A percentile compares a stretch with the other conserved stretches of the same genome.
Evolutionary conservation across 2,329 filamentous ascomycete genomes (phyloP).

Genomic region (Ophiostoma quercus): DNA sequence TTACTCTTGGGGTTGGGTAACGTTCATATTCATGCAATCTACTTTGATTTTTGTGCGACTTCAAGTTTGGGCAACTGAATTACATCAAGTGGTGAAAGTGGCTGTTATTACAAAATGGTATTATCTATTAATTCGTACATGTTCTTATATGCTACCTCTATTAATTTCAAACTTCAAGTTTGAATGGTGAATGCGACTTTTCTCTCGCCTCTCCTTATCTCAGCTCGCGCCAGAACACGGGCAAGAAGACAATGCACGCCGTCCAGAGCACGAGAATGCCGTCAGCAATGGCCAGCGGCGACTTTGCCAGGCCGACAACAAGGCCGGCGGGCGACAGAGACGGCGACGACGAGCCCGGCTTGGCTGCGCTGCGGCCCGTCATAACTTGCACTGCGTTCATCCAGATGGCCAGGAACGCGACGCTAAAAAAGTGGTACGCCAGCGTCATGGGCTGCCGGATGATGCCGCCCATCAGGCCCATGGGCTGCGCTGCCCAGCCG

Average conservation of each 20-base stretch:
- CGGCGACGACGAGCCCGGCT: too few relatives aligned
- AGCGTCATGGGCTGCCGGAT: slow-evolving; percentile 71
- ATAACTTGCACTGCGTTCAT: slow-evolving; percentile 42
- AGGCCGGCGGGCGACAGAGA: slow-evolving; percentile 43
- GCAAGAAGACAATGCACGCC: slow-evolving; percentile 75
- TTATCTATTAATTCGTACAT: slow-evolving; percentile 9
- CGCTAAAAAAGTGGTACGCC: slow-evolving; percentile 89
- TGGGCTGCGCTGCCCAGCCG: slow-evolving; percentile 69
- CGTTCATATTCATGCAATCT: neutral
- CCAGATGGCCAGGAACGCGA: slow-evolving; percentile 84
- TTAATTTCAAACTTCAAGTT: neutral
- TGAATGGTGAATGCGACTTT: neutral
- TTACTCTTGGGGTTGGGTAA: neutral
- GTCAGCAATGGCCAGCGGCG: slow-evolving; percentile 61
- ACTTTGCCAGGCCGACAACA: slow-evolving; percentile 57
- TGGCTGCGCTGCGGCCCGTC: slow-evolving; percentile 29
- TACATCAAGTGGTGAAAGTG: neutral
- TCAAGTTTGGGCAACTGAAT: neutral
- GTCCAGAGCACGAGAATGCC: slow-evolving; percentile 70
- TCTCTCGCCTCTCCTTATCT: slow-evolving; percentile 9
- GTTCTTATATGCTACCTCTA: neutral
- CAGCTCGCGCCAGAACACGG: slow-evolving; percentile 57
- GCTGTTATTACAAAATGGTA: slow-evolving; percentile 8
- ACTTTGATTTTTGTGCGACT: neutral
- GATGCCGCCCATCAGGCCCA: slow-evolving; percentile 75